Base-by-base conservation (phyloP, 805 yeast species). In the Schizosaccharomyces lindneri region DNA sequence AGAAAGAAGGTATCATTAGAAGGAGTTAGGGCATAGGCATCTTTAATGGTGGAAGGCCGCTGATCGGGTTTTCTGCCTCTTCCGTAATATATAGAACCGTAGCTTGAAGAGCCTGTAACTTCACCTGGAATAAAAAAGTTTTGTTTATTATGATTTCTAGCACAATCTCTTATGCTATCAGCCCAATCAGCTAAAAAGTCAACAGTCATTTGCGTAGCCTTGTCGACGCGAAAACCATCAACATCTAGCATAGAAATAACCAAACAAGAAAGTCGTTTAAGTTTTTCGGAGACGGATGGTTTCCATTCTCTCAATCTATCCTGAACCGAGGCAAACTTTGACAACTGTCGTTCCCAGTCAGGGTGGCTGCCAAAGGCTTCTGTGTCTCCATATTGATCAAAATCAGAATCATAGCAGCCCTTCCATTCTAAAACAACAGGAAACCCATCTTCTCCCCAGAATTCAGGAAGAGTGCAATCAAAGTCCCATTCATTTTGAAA, bases 301-400 rank as follows among this genome's bases (percentile, higher is more conserved):
- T 57, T 57, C 60, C 60, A 57, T 13, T 57, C 60, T n/a, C 60
- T n/a, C 21, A 57, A 41, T n/a, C 60, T 48, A 36, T 57, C 60
- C 9, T 57, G 60, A 15, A 57, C 60, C 27, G 60, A 57, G 1
- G 60, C 60, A 36, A 57, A 57, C 46, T 57, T 57, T 13, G 60
- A 57, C 46, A 57, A 19, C 36, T 57, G 60, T 5, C 60, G 60
- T 21, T 32, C 43, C 60, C 60, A 57, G 17, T 57, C 60, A 36
- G 60, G 60, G 29, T 36, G 39, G 27, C 29, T 21, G 15, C 60
- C 60, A 41, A 57, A 57, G 24, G 60, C 60, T 9, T 57, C 60
- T 17, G 60, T 57, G 21, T 57, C 60, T 13, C 60, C 60, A 17
- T 57, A 57, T 27, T 57, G 60, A 27, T 57, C 60, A 19, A 57